Percentiles rank a stretch among this genome's conserved stretches.
phyloP scores from a whole-genome alignment of 768 basidiomycete genomes.

The Collybiopsis confluens region DNA sequence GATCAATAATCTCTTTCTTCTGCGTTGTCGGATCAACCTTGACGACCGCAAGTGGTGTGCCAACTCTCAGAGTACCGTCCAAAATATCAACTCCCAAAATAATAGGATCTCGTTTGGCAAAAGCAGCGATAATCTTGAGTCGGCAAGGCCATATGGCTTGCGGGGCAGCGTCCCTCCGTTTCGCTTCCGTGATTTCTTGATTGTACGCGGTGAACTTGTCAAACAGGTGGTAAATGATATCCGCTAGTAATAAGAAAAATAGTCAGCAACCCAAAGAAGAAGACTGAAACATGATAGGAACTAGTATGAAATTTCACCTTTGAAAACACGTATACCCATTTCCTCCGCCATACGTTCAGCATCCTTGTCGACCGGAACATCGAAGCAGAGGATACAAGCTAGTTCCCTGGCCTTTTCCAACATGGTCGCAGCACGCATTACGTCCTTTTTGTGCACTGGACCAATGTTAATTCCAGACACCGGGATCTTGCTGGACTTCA shows the following conservation, averaged over 20 bases:
- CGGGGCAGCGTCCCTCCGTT: constrained; percentile 85
- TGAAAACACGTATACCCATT: constrained; percentile 91
- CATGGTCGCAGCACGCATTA: constrained; percentile 92
- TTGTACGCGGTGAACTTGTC: constrained; percentile 96
- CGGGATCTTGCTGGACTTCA: constrained; percentile 92
- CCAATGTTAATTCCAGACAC: constrained; percentile 98
- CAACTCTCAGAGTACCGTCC: constrained; percentile 85
- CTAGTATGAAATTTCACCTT: too few relatives aligned
- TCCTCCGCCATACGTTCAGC: constrained; percentile 90
- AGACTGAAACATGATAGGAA: too few relatives aligned
- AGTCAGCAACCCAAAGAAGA: too few relatives aligned
- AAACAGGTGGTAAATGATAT: constrained; percentile 98
- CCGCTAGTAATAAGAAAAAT: constrained; percentile 62
- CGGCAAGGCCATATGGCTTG: constrained; percentile 97
- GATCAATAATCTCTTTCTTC: constrained; percentile 85
- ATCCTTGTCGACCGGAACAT: constrained; percentile 91
- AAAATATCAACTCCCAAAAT: constrained; percentile 95
- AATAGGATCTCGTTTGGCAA: constrained; percentile 96
- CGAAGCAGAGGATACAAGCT: constrained; percentile 94
- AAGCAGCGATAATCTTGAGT: constrained; percentile 88
- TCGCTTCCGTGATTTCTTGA: constrained; percentile 87
- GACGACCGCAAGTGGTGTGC: constrained; percentile 94
- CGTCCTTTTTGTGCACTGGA: constrained; percentile 91
- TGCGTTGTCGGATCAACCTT: constrained; percentile 84
- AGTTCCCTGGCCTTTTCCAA: constrained; percentile 94